Evolutionary conservation across 768 basidiomycete species (phyloP), one percentile per base, ranked within the genome.

Genomic region (Leccinellum luteum): DNA sequence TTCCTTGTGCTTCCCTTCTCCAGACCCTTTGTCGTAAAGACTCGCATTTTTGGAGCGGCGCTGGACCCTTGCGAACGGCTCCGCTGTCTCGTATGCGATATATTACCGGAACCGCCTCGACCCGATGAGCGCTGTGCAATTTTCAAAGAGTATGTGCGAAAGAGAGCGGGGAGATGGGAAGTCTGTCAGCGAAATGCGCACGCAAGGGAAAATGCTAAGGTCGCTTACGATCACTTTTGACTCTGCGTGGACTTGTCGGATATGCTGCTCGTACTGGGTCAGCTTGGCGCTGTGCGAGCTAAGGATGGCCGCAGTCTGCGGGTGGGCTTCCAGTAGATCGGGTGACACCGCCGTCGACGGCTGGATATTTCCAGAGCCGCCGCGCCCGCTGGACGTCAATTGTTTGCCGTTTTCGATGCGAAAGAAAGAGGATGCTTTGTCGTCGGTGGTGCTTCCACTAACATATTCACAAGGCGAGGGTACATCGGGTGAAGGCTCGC

Each of bases 31-130:
- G 10, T 58, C 2, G 55, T 51, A 30, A 67, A 63, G 52, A 65
- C 50, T 7, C 32, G 47, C 8, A 9, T 50, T 28, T 55, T 68
- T 0, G 58, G n/a, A 2, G 31, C 0, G 6, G 34, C 12, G 7
- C 19, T 27, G n/a, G 21, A 13, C 1, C 54, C 61, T 3, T 60
- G 65, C 1, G 62, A 61, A 13, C 31, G 47, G 9, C 51, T 57
- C 12, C 60, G 61, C 12, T 52, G 58, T 31, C 43, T 60, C 19
- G 21, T 9, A 27, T 58, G 47, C 4, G 54, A 61, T 52, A 70
- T 70, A n/a, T 70, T 70, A 14, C 69, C 69, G 2, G 60, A 60
- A 3, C 69, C 69, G 3, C 69, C 69, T 12, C 69, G 63, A 14
- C 69, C 69, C 1, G 63, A 71, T 28, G 69, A 70, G 21, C 48